Conservation (phyloP, 2,329 filamentous ascomycete genomes). For the Curvularia eragrostidis region DNA sequence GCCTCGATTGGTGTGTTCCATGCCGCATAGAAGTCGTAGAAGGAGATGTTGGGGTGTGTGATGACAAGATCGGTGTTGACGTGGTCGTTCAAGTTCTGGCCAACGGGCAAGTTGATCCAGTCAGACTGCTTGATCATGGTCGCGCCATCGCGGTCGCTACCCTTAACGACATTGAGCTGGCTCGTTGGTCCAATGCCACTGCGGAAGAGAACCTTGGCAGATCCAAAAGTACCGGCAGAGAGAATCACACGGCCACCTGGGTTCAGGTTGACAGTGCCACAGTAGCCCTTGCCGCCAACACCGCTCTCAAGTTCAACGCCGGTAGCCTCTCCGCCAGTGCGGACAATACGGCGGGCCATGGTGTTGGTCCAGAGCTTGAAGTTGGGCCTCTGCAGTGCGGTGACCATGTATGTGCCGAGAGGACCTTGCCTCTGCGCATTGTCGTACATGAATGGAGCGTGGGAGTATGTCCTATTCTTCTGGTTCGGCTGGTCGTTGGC, state of each 20-base stretch:
- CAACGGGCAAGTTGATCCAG: conserved; percentile 62
- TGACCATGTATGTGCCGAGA: conserved; percentile 73
- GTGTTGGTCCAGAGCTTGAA: conserved; percentile 73
- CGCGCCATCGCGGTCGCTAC: conserved; percentile 51
- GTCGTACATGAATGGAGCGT: conserved; percentile 71
- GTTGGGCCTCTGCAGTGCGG: conserved; percentile 65
- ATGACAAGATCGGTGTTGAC: conserved; percentile 65
- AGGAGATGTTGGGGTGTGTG: conserved; percentile 59
- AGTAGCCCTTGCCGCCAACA: conserved; percentile 60
- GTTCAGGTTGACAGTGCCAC: conserved; percentile 67
- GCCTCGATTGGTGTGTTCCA: conserved; percentile 55
- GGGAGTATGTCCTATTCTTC: conserved; percentile 71
- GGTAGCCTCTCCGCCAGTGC: conserved; percentile 66
- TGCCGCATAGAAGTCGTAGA: conserved; percentile 71
- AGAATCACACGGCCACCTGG: conserved; percentile 69
- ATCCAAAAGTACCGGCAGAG: conserved; percentile 73
- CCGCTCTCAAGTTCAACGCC: conserved; percentile 73
- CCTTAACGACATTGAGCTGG: conserved; percentile 55
- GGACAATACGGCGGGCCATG: conserved; percentile 70
- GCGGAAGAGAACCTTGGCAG: conserved; percentile 71
- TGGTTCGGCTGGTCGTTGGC: conserved; percentile 65
- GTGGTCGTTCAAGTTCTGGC: conserved; percentile 59
- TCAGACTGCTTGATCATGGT: conserved; percentile 54
- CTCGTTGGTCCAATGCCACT: conserved; percentile 70
- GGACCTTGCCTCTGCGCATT: conserved; percentile 73